Evolutionary conservation across 2,329 filamentous ascomycete genomes (phyloP), one percentile per base, ranked within the genome.

Genomic region (Talaromyces sp.): DNA sequence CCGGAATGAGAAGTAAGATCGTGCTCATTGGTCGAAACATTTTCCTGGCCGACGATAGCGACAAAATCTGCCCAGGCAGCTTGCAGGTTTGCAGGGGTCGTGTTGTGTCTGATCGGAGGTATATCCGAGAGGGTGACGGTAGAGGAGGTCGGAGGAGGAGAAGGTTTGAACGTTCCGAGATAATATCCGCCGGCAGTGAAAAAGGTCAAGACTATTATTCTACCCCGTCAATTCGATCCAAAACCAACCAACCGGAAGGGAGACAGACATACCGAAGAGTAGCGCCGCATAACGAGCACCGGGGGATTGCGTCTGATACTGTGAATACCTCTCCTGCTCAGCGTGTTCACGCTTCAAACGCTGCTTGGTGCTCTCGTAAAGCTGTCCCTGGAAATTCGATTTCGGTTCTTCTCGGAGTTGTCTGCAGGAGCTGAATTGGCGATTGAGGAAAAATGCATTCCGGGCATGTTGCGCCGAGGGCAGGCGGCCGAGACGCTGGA

Each of bases 31-130:
- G 85, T 85, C 4, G 83, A 85, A n/a, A 88, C 80, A 71, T 88
- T 84, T 54, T 86, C 84, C 67, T 82, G 81, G 50, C 86, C 86
- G 10, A 88, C 77, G 32, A 88, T 84, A 50, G 80, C 77, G 60
- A 82, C 80, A 69, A 88, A 84, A 65, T 88, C 85, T 2, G 80
- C 76, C 85, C 85, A 88, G 27, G 85, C 86, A 10, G 86, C 85
- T 70, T 88, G 83, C 60, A 88, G 76, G 60, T 83, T 87, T 19
- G 81, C 78, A 19, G 77, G 75, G 11, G 83, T 80, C 41, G 81
- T 79, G 67, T 88, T 81, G 66, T 86, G 84, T 64, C 80, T 71
- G 7, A 82, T 82, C 11, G 79, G 72, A 11, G 73, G 73, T 54
- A 80, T 71, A 53, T 76, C 73, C 11, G 73, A 69, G 32, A 88